A percentile compares a stretch with the other conserved stretches of the same genome.
phyloP scores from a whole-genome alignment of 2,329 filamentous ascomycete species.

The Monascus ruber region DNA sequence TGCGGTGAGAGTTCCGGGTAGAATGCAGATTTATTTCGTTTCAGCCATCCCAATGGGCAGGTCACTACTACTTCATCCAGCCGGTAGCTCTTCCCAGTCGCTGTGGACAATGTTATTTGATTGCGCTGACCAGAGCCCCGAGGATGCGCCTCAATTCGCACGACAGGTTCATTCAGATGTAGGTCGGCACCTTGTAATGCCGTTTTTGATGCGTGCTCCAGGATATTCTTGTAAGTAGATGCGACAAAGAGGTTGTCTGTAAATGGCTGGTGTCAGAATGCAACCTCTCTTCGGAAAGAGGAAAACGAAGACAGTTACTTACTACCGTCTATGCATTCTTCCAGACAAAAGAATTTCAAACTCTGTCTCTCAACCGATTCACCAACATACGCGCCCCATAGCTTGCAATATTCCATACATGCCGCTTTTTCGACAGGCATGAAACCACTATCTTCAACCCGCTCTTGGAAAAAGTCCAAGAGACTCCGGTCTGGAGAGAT shows the following conservation, averaged over 20 bases:
- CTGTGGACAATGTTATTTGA: slow-evolving; percentile 35
- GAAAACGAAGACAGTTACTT: slow-evolving; percentile 10
- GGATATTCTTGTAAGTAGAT: slow-evolving; percentile 48
- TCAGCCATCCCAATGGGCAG: slow-evolving; percentile 44
- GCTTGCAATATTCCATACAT: slow-evolving; percentile 44
- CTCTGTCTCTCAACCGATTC: slow-evolving; percentile 49
- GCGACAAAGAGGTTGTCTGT: slow-evolving; percentile 52
- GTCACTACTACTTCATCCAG: slow-evolving; percentile 45
- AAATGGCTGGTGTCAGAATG: not conserved
- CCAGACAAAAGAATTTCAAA: slow-evolving; percentile 53
- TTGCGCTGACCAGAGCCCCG: slow-evolving; percentile 13
- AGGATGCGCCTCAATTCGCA: slow-evolving; percentile 23
- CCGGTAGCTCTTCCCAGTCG: slow-evolving; percentile 19
- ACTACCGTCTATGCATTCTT: slow-evolving; percentile 54
- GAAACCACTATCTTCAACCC: slow-evolving; percentile 31
- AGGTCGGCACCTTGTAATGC: slow-evolving; percentile 40
- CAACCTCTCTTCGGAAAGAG: not conserved
- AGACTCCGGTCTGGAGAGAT: slow-evolving; percentile 45
- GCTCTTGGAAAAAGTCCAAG: slow-evolving; percentile 45
- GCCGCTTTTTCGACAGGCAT: slow-evolving; percentile 33
- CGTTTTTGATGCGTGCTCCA: slow-evolving; percentile 40
- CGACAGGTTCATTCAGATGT: slow-evolving; percentile 34
- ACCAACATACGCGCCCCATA: slow-evolving; percentile 56
- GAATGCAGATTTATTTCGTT: slow-evolving; percentile 37
- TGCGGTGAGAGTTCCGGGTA: slow-evolving; percentile 31